phyloP scores from a whole-genome alignment of 2,329 filamentous ascomycete species.

The Pyrenophora teres region DNA sequence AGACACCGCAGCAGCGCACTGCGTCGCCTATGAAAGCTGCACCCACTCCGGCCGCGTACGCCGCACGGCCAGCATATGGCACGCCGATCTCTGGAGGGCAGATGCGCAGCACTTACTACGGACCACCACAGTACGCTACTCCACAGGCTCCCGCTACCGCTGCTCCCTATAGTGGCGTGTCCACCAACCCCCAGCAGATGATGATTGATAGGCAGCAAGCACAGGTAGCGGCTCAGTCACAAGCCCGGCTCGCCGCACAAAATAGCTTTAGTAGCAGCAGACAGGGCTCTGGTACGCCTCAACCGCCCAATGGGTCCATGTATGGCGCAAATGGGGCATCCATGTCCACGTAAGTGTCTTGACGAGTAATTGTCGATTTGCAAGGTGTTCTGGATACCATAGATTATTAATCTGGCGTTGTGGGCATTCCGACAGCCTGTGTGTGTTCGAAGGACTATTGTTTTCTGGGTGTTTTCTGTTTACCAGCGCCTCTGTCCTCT shows the following conservation, averaged over 20 bases:
- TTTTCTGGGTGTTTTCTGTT: constrained; percentile 2
- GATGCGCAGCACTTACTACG: constrained; percentile 42
- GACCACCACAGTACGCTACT: constrained; percentile 39
- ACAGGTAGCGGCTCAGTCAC: constrained; percentile 39
- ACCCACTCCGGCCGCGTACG: constrained; percentile 32
- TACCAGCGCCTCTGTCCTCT: neutral
- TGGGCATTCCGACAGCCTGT: constrained; percentile 1
- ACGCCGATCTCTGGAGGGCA: constrained; percentile 36
- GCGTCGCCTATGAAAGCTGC: constrained; percentile 45
- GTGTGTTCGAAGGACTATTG: neutral
- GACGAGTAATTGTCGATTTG: constrained; percentile 4
- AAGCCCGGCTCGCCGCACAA: constrained; percentile 44
- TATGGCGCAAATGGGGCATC: constrained; percentile 17
- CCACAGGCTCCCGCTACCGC: constrained; percentile 34
- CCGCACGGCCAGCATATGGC: constrained; percentile 35
- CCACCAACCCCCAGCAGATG: constrained; percentile 41
- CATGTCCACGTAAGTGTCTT: constrained; percentile 26
- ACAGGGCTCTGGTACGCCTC: constrained; percentile 45
- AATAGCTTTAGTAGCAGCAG: constrained; percentile 41
- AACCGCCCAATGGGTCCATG: constrained; percentile 39
- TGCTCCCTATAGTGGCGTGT: constrained; percentile 26
- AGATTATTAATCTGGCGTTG: constrained; percentile 26
- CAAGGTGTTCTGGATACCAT: constrained; percentile 20
- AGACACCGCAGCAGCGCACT: constrained; percentile 39
- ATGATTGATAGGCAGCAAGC: constrained; percentile 43